A percentile compares a stretch with the other conserved stretches of the same genome.
Evolutionary conservation across 2,329 filamentous ascomycete species (phyloP).

Genomic region (Curvularia sp.): DNA sequence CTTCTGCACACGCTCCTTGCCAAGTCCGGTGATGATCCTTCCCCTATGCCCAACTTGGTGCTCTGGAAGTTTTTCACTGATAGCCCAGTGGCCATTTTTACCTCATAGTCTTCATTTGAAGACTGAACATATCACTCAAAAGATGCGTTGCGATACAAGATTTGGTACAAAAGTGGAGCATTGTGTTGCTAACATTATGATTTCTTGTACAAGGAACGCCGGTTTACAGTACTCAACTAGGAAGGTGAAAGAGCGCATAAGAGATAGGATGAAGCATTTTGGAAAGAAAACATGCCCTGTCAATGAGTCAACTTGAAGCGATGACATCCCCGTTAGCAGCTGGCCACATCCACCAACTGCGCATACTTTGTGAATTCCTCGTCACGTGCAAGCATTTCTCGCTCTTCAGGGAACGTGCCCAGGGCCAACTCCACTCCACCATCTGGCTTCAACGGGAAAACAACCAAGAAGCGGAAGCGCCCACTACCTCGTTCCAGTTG

Average conservation of each 20-base stretch:
- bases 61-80: too few species aligned
- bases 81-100: neutral
- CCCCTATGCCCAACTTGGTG: neutral
- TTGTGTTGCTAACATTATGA: too few species aligned
- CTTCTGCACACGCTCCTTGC: neutral
- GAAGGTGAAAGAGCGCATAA: neutral
- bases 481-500: conserved; percentile 34
- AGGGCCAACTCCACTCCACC: conserved; percentile 28
- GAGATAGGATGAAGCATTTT: too few species aligned
- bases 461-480: conserved; percentile 36
- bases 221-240: too few species aligned
- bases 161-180: neutral
- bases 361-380: conserved; percentile 52
- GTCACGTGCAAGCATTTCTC: conserved; percentile 54
- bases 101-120: neutral
- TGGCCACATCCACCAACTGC: conserved; percentile 16
- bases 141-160: neutral
- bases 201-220: too few species aligned
- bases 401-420: conserved; percentile 50
- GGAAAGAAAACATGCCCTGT: neutral
- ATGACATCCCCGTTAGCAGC: neutral
- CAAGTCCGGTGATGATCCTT: neutral
- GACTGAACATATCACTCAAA: neutral
- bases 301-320: neutral
- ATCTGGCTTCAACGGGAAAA: conserved; percentile 37